Conservation (phyloP, 2,329 filamentous ascomycete genomes). For the Beauveria sp. region DNA sequence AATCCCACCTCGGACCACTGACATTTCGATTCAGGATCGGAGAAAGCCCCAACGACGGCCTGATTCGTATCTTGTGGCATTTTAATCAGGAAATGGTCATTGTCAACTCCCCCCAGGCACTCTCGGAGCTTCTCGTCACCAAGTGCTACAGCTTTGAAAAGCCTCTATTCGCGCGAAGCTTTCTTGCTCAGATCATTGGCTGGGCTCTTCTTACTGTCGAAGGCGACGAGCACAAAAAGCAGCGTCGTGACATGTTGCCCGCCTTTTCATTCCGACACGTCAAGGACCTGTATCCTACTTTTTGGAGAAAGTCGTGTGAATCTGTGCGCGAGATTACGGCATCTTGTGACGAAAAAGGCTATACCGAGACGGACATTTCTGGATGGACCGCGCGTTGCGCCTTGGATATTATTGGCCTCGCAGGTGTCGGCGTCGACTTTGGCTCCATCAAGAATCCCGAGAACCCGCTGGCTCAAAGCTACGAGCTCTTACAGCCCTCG, state of each 20-base stretch:
- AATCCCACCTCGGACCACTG: neutral
- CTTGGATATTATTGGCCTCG: conserved; percentile 29
- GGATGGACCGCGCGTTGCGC: conserved; percentile 20
- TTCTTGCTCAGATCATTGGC: conserved; percentile 76
- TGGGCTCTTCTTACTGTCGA: conserved; percentile 34
- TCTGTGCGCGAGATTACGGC: conserved; percentile 15
- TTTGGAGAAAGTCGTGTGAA: conserved; percentile 25
- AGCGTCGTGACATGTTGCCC: conserved; percentile 24
- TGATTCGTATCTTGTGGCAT: conserved; percentile 55
- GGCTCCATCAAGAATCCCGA: conserved; percentile 24
- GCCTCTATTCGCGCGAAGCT: conserved; percentile 48
- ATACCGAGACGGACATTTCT: conserved; percentile 15
- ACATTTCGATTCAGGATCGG: conserved; percentile 36
- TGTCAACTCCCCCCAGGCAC: conserved; percentile 49
- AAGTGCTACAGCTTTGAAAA: conserved; percentile 62
- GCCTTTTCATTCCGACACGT: conserved; percentile 27
- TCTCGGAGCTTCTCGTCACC: conserved; percentile 57
- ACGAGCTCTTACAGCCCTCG: conserved; percentile 18
- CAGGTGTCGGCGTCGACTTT: conserved; percentile 27
- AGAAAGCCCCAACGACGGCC: conserved; percentile 53
- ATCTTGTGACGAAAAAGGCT: conserved; percentile 3
- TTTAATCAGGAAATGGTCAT: conserved; percentile 53
- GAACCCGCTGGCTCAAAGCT: conserved; percentile 28
- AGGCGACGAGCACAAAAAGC: conserved; percentile 25
- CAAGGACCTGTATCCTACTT: conserved; percentile 25